A percentile compares a stretch with the other conserved stretches of the same genome.
These are phyloP conservation scores for Excoecaria agallocha DNA, from an alignment of 345 rosid genomes.

Conservation along the genomic window DNA sequence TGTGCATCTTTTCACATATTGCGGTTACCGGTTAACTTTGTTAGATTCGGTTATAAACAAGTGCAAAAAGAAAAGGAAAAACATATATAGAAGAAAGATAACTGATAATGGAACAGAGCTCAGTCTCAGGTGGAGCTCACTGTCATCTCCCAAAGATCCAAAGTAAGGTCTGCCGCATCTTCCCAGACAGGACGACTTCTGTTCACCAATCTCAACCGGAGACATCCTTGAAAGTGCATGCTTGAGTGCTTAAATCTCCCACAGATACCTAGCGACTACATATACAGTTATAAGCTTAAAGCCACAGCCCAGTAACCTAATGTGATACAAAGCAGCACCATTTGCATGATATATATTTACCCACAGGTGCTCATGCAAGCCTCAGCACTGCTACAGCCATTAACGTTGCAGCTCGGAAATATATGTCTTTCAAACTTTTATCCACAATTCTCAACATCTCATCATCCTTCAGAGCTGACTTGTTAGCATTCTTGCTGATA, in stretches of 20 bases:
- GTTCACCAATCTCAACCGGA: neutral
- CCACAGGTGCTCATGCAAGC: constrained; percentile 35
- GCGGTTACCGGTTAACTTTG: neutral
- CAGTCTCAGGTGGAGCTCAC: constrained; percentile 19
- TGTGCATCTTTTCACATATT: neutral
- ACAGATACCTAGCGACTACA: neutral
- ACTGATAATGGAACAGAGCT: constrained; percentile 4
- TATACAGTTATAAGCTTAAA: constrained; percentile 1
- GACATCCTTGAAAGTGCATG: neutral
- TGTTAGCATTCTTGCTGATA: constrained; percentile 47
- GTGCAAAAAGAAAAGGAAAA: neutral
- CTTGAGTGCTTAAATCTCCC: constrained; percentile 3
- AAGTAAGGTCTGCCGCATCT: neutral
- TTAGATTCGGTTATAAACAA: neutral
- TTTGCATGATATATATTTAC: neutral
- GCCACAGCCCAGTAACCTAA: neutral
- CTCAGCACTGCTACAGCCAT: constrained; percentile 52
- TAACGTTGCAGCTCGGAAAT: constrained; percentile 66
- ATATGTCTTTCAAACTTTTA: constrained; percentile 58
- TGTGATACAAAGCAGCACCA: neutral
- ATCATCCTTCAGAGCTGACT: constrained; percentile 50
- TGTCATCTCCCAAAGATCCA: constrained; percentile 7
- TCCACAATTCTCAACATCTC: constrained; percentile 57
- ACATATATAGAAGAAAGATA: neutral
- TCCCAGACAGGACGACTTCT: neutral